phyloP scores from a whole-genome alignment of 2,329 filamentous ascomycete genomes.

The Acephala macrosclerotiorum region DNA sequence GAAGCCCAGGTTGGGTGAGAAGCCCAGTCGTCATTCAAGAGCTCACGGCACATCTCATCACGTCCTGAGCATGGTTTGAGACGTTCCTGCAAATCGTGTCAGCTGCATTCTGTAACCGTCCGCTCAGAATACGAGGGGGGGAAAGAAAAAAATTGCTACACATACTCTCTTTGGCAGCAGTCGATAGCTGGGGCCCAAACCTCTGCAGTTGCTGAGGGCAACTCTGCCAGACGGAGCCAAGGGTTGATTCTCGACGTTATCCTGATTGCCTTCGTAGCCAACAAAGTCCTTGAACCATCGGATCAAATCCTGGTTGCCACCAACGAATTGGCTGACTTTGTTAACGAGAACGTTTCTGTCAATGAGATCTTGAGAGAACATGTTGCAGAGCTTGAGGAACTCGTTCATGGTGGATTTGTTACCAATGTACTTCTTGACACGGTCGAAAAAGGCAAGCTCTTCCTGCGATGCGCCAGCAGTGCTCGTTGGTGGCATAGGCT shows the following conservation, averaged over 20 bases:
- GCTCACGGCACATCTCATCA: constrained; percentile 91
- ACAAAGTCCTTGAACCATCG: constrained; percentile 87
- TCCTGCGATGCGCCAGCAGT: constrained; percentile 79
- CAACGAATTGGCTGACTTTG: constrained; percentile 85
- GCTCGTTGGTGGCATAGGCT: constrained; percentile 81
- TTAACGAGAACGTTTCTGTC: constrained; percentile 83
- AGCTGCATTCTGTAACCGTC: not conserved
- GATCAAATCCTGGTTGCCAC: constrained; percentile 88
- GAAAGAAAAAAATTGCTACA: constrained; percentile 22
- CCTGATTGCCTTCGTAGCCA: constrained; percentile 77
- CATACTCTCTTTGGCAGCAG: constrained; percentile 81
- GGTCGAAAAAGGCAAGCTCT: constrained; percentile 92
- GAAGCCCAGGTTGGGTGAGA: constrained; percentile 99
- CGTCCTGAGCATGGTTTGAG: constrained; percentile 92
- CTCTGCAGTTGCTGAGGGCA: constrained; percentile 94
- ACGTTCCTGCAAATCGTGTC: constrained; percentile 65
- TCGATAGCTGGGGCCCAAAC: constrained; percentile 94
- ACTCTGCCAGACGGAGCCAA: constrained; percentile 80
- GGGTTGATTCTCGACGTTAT: constrained; percentile 79
- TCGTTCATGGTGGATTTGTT: constrained; percentile 94
- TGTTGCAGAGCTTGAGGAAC: constrained; percentile 95
- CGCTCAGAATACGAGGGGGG: not conserved
- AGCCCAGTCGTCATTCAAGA: constrained; percentile 97
- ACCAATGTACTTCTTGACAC: constrained; percentile 93
- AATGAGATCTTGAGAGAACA: constrained; percentile 93